Evolutionary conservation across 495 filamentous ascomycete species (phyloP).

Genomic region (Talaromyces borbonicus): DNA sequence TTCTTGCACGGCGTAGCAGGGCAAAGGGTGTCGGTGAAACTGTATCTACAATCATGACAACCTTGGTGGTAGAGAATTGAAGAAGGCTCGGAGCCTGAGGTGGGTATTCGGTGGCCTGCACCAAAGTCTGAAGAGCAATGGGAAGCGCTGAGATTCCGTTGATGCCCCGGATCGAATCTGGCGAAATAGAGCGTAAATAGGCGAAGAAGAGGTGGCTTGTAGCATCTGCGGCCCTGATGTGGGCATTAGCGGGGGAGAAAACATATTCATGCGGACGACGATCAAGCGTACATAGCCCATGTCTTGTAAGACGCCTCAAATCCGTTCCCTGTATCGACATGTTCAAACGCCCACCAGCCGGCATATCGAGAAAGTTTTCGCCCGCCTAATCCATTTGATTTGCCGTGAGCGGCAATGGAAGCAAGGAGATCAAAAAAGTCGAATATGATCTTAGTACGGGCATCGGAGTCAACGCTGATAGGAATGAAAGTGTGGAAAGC

Average conservation of each 20-base stretch:
- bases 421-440: conserved; percentile 94
- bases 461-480: conserved; percentile 80
- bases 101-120: conserved; percentile 92
- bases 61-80: conserved; percentile 72
- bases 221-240: conserved; percentile 75
- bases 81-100: conserved; percentile 70
- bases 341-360: conserved; percentile 98
- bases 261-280: no score
- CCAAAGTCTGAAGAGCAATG: conserved; percentile 77
- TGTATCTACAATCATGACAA: conserved; percentile 92
- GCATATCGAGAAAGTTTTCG: conserved; percentile 91
- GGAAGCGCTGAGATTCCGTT: conserved; percentile 76
- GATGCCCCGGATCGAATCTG: conserved; percentile 57
- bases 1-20: conserved; percentile 79
- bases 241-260: conserved; percentile 14
- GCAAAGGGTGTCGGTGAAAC: conserved; percentile 94
- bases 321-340: conserved; percentile 73
- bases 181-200: conserved; percentile 82
- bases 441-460: conserved; percentile 81
- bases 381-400: conserved; percentile 86
- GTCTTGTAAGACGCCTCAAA: conserved; percentile 90
- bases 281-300: conserved; percentile 52
- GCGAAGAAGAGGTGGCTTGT: conserved; percentile 96
- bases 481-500: conserved; percentile 96
- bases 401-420: conserved; percentile 72